Evolutionary conservation across 2,329 filamentous ascomycete genomes (phyloP).

Genomic region (Madurella mycetomatis): DNA sequence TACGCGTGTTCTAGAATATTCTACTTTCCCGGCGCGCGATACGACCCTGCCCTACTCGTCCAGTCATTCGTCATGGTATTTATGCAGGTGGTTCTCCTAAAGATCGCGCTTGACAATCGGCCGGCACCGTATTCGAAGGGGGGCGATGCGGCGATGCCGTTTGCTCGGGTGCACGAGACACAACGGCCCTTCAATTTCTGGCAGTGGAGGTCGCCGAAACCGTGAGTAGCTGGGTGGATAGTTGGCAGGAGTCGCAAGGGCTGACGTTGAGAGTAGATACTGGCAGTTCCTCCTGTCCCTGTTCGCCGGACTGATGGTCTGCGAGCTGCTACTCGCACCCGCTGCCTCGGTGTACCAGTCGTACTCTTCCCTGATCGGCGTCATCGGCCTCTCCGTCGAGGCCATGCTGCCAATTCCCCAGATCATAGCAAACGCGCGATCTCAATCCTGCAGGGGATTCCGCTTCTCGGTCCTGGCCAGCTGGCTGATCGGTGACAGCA

Average conservation of each 20-base stretch:
- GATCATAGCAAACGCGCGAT: conserved; percentile 64
- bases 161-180: conserved; percentile 49
- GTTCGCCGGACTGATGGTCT: conserved; percentile 52
- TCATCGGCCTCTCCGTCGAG: conserved; percentile 72
- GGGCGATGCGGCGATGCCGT: conserved; percentile 58
- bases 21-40: conserved; percentile 64
- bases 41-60: conserved; percentile 58
- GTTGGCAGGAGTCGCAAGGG: neutral
- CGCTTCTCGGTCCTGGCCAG: conserved; percentile 69
- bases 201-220: conserved; percentile 71
- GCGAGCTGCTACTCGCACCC: conserved; percentile 64
- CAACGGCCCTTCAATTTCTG: conserved; percentile 72
- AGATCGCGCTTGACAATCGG: conserved; percentile 65
- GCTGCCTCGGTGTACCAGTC: conserved; percentile 53
- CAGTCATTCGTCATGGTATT: conserved; percentile 63
- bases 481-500: conserved; percentile 74
- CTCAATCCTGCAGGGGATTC: conserved; percentile 71
- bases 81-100: conserved; percentile 60
- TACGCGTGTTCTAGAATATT: conserved; percentile 49
- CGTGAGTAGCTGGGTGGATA: conserved; percentile 40
- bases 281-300: conserved; percentile 74
- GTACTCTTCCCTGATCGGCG: conserved; percentile 67
- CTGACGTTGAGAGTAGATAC: conserved; percentile 49
- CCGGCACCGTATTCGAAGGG: conserved; percentile 56
- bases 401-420: conserved; percentile 79